Percentiles rank a stretch among this genome's conserved stretches.
These are phyloP conservation scores for Medicago arabica DNA, from an alignment of 306 rosid genomes.

Conservation along the genomic window DNA sequence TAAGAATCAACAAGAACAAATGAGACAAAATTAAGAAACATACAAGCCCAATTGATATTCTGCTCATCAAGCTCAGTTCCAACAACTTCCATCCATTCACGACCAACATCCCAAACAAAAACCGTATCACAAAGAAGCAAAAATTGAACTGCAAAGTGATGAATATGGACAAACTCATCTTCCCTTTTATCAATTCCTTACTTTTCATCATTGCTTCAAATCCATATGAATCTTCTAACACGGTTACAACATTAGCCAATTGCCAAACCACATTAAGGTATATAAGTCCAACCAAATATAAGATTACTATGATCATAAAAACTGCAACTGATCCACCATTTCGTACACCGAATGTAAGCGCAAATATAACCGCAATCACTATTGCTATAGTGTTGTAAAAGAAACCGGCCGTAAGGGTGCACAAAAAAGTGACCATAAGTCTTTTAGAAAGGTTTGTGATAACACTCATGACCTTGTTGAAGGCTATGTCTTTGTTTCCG, in stretches of 20 bases:
- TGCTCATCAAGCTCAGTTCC: not conserved
- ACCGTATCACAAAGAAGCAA: conserved; percentile 3
- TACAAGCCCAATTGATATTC: conserved; percentile 39
- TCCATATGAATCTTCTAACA: conserved; percentile 64
- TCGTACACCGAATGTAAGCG: not conserved
- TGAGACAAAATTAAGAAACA: conserved; percentile 40
- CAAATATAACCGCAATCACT: not conserved
- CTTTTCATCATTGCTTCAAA: conserved; percentile 65
- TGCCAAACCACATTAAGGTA: conserved; percentile 63
- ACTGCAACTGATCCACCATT: not conserved
- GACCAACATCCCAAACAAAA: conserved; percentile 45
- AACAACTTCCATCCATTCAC: conserved; percentile 33
- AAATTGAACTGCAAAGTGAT: conserved; percentile 26
- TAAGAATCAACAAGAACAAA: conserved; percentile 50
- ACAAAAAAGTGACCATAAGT: conserved; percentile 58
- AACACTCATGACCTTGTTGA: conserved; percentile 50
- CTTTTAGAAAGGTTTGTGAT: conserved; percentile 59
- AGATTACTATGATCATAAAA: not conserved
- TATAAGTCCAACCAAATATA: conserved; percentile 51
- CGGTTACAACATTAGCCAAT: conserved; percentile 61
- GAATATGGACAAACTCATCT: conserved; percentile 45
- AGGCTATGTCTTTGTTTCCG: conserved; percentile 39
- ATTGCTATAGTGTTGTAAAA: conserved; percentile 37
- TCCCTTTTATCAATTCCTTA: conserved; percentile 59
- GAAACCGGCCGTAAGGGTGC: conserved; percentile 42